Evolutionary conservation across 1,284 basidiomycete species (phyloP).

Genomic region (Puccinia coronata): DNA sequence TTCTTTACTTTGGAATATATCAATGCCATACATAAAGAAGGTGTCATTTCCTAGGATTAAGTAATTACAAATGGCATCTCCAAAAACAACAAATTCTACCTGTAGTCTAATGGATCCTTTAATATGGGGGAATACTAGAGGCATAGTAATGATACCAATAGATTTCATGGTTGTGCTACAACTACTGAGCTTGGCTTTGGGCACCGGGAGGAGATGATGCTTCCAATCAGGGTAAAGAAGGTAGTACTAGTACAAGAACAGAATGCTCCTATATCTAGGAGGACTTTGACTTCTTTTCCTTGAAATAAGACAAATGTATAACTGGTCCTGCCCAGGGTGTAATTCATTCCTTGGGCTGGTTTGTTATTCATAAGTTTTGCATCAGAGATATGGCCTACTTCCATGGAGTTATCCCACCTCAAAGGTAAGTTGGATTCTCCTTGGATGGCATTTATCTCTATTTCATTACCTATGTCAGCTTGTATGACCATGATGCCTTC

Average conservation of each 20-base stretch:
- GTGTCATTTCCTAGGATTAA: background rate
- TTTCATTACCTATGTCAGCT: background rate
- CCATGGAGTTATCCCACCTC: background rate
- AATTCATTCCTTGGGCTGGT: background rate
- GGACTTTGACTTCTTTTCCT: background rate
- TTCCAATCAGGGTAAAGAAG: background rate
- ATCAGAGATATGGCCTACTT: background rate
- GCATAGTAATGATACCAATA: background rate
- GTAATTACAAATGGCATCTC: background rate
- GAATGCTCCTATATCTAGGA: constrained; percentile 2
- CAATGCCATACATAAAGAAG: background rate
- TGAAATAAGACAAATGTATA: background rate
- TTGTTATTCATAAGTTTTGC: background rate
- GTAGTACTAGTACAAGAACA: background rate
- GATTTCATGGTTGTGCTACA: background rate
- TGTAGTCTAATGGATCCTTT: background rate
- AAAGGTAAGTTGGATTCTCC: background rate
- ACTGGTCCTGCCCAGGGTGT: background rate
- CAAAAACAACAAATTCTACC: background rate
- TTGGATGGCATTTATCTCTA: background rate
- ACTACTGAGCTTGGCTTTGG: background rate
- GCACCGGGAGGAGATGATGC: background rate
- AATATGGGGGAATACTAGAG: background rate
- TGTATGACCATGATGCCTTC: background rate
- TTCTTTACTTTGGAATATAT: background rate